phyloP scores from a whole-genome alignment of 2,329 filamentous ascomycete genomes.

The Fusarium sp. region DNA sequence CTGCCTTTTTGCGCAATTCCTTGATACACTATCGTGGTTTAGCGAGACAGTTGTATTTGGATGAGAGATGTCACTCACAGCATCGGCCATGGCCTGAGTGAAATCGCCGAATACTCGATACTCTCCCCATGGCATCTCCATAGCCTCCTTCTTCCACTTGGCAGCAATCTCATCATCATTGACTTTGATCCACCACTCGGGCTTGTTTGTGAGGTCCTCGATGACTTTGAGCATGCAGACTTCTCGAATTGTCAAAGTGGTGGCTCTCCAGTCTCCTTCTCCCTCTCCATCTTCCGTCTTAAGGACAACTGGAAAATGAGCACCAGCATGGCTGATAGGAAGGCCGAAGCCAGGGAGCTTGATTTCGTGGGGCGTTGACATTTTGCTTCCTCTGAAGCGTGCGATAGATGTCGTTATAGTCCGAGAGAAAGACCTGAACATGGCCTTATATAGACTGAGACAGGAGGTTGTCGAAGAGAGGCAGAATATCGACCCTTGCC shows the following conservation, averaged over 20 bases:
- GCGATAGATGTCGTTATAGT: background rate
- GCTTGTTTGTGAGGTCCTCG: constrained; percentile 47
- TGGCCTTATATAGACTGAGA: background rate
- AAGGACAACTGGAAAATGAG: constrained; percentile 36
- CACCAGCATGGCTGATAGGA: constrained; percentile 19
- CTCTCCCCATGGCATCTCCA: constrained; percentile 43
- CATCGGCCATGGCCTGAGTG: constrained; percentile 42
- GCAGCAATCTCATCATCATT: constrained; percentile 35
- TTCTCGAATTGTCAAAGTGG: constrained; percentile 43
- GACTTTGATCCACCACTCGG: constrained; percentile 48
- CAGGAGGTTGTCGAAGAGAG: background rate
- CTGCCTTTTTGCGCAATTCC: constrained; percentile 46
- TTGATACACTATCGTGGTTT: constrained; percentile 40
- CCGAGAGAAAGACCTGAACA: background rate
- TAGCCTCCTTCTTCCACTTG: constrained; percentile 43
- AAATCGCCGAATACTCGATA: constrained; percentile 39
- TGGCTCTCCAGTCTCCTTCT: constrained; percentile 33
- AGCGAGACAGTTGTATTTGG: background rate
- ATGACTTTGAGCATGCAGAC: constrained; percentile 46
- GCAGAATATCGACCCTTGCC: background rate
- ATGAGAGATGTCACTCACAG: constrained; percentile 32
- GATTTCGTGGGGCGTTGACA: constrained; percentile 5
- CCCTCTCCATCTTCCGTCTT: background rate
- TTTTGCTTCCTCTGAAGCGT: background rate
- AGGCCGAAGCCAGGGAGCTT: constrained; percentile 41